These are phyloP conservation scores for Clarireedia hainanense DNA, from an alignment of 2,329 filamentous ascomycete species.

Conservation along the genomic window DNA sequence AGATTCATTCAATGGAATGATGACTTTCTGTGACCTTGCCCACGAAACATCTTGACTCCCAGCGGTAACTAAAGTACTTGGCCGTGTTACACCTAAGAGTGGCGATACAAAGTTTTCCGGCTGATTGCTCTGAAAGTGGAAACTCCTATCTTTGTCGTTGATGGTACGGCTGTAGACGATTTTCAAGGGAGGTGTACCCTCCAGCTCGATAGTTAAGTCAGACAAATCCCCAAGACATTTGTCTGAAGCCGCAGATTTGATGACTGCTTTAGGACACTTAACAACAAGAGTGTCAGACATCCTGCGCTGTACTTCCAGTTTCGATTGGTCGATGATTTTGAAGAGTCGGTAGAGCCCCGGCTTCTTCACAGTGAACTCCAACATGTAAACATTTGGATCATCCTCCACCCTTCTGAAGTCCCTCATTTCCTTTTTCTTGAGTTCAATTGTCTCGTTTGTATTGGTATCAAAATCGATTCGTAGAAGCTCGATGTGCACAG, in stretches of 20 bases:
- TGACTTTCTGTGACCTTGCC: conserved; percentile 68
- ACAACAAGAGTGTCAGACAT: conserved; percentile 77
- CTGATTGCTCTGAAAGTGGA: conserved; percentile 88
- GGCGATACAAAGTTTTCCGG: conserved; percentile 80
- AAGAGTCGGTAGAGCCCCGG: conserved; percentile 79
- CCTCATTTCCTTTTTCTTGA: conserved; percentile 65
- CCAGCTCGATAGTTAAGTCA: conserved; percentile 72
- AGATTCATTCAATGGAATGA: conserved; percentile 83
- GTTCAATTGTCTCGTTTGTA: conserved; percentile 69
- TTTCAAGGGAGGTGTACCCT: conserved; percentile 83
- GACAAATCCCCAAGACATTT: conserved; percentile 86
- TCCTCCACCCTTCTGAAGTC: conserved; percentile 57
- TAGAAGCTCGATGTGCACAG: conserved; percentile 80
- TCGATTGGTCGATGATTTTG: conserved; percentile 85
- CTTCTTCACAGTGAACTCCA: conserved; percentile 73
- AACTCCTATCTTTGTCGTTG: conserved; percentile 74
- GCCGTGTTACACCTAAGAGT: conserved; percentile 52
- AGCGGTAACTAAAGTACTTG: conserved; percentile 48
- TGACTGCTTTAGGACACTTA: conserved; percentile 70
- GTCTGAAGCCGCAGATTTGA: conserved; percentile 56
- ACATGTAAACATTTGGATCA: conserved; percentile 46
- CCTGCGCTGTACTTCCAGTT: conserved; percentile 78
- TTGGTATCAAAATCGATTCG: conserved; percentile 79
- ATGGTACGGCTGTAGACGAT: conserved; percentile 87
- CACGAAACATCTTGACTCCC: conserved; percentile 66